These are phyloP conservation scores for Chlorella variabilis DNA, from an alignment of 163 green algal genomes.

Conservation along the genomic window DNA sequence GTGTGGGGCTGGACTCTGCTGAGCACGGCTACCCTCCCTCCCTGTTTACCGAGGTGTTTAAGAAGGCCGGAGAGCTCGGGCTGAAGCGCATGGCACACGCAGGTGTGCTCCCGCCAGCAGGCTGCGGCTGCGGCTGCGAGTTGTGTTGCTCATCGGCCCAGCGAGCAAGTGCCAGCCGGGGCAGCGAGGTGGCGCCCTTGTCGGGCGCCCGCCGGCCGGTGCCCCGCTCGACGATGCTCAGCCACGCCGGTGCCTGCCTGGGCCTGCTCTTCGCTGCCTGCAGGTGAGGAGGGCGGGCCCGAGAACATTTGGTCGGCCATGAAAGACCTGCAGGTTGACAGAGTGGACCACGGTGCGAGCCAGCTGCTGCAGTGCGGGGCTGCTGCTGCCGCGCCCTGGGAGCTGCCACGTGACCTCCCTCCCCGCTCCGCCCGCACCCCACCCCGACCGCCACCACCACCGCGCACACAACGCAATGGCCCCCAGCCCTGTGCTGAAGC, in stretches of 20 bases:
- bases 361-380: no score
- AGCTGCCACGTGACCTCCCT: no score
- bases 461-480: no score
- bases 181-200: background rate
- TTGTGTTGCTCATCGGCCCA: background rate
- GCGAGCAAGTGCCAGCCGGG: background rate
- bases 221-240: no score
- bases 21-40: constrained; percentile 59
- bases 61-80: constrained; percentile 38
- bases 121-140: background rate
- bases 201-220: no score
- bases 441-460: no score
- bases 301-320: constrained; percentile 59
- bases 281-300: constrained; percentile 63
- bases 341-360: constrained; percentile 78
- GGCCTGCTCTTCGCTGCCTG: background rate
- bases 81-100: constrained; percentile 58
- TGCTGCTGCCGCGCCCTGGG: no score
- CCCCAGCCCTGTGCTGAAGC: no score
- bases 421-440: no score
- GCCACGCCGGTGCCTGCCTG: background rate
- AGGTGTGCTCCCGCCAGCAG: constrained; percentile 28
- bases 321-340: constrained; percentile 53
- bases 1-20: constrained; percentile 63
- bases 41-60: constrained; percentile 56